Conservation (phyloP, 345 rosid genomes). For the Viola odorata region DNA sequence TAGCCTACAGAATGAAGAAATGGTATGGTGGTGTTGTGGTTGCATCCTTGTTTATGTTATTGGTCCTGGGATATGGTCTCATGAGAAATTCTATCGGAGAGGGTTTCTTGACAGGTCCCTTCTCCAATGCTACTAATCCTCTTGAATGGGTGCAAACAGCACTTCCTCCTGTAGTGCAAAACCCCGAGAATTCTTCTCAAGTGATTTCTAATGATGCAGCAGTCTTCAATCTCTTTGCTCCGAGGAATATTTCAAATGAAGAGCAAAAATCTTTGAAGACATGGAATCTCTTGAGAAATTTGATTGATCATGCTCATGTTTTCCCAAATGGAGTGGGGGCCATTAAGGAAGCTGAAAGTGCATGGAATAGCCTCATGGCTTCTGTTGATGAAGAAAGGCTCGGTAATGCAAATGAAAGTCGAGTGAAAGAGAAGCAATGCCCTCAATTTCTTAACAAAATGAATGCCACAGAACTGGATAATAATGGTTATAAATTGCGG, state of each 20-base stretch:
- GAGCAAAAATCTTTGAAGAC: conserved; percentile 61
- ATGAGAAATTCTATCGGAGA: conserved; percentile 56
- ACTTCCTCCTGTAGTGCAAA: conserved; percentile 46
- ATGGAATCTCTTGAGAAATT: conserved; percentile 61
- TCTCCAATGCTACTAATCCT: conserved; percentile 63
- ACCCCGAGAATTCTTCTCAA: conserved; percentile 49
- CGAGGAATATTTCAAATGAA: conserved; percentile 55
- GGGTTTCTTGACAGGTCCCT: conserved; percentile 39
- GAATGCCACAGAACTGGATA: conserved; percentile 60
- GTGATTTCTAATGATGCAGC: conserved; percentile 52
- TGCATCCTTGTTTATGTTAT: conserved; percentile 69
- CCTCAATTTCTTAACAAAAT: conserved; percentile 80
- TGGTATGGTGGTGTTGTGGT: conserved; percentile 64
- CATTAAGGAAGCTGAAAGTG: conserved; percentile 81
- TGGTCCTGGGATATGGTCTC: conserved; percentile 61
- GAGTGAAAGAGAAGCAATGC: conserved; percentile 57
- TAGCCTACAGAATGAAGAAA: conserved; percentile 58
- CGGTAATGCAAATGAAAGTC: conserved; percentile 42
- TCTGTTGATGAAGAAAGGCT: conserved; percentile 63
- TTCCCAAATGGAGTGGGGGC: conserved; percentile 79
- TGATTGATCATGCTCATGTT: conserved; percentile 58
- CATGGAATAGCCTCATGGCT: conserved; percentile 73
- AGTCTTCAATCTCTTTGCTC: conserved; percentile 47
- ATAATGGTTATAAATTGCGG: conserved; percentile 42
- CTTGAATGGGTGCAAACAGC: conserved; percentile 65